These are phyloP conservation scores for Lepidium sativum DNA, from an alignment of 345 rosid species.

Conservation along the genomic window DNA sequence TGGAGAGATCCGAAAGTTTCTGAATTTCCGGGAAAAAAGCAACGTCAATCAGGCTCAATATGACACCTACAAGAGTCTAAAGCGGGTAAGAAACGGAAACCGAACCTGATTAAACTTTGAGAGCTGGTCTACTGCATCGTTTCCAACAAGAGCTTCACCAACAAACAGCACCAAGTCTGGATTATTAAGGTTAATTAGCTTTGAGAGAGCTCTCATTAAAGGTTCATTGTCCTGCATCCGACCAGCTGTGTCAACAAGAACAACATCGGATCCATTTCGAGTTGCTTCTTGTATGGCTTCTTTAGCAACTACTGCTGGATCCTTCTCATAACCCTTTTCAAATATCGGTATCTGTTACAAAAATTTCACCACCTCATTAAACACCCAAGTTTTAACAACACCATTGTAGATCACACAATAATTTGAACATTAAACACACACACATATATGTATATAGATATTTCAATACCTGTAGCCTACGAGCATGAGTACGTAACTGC, in stretches of 20 bases:
- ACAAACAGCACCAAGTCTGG: constrained; percentile 96
- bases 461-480: constrained; percentile 72
- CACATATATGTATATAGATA: background rate
- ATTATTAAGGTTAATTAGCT: constrained; percentile 71
- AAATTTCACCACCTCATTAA: background rate
- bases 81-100: constrained; percentile 1
- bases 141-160: constrained; percentile 98
- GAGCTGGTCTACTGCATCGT: constrained; percentile 94
- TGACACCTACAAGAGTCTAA: background rate
- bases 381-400: background rate
- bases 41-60: background rate
- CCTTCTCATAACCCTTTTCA: constrained; percentile 97
- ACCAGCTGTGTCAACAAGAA: constrained; percentile 99
- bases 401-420: background rate
- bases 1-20: constrained; percentile 87
- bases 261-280: constrained; percentile 83
- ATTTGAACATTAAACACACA: background rate
- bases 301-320: constrained; percentile 96
- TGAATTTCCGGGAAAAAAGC: constrained; percentile 16
- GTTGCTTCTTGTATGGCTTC: constrained; percentile 95
- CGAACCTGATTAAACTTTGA: constrained; percentile 90
- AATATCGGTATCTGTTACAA: constrained; percentile 72
- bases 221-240: constrained; percentile 99
- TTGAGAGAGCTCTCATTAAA: constrained; percentile 95
- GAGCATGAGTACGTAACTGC: constrained; percentile 94